Conservation (phyloP, 208 protist species). For the Porcisia hertigi region DNA sequence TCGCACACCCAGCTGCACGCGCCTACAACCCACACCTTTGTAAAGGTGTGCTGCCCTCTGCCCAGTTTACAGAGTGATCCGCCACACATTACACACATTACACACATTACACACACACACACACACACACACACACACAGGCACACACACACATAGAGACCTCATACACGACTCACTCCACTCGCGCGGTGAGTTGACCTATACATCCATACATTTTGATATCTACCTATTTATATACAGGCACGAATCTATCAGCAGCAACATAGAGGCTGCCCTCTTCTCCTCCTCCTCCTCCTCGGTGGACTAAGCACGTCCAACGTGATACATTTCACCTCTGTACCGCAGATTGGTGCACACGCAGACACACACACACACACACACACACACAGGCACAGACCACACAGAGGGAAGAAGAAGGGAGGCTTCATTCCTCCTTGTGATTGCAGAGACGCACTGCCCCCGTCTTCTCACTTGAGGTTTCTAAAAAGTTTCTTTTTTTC, state of each 20-base stretch:
- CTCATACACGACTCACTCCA: neutral
- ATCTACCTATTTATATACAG: neutral
- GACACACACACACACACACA: neutral
- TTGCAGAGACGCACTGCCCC: too few relatives aligned
- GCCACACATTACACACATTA: neutral
- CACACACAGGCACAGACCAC: neutral
- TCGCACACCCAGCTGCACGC: neutral
- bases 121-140: neutral
- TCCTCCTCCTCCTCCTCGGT: neutral
- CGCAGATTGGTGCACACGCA: neutral
- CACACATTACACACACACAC: conserved; percentile 1
- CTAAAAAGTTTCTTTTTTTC: too few relatives aligned
- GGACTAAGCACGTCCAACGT: too few relatives aligned
- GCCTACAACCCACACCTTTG: neutral
- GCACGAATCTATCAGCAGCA: neutral
- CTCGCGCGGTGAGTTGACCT: neutral
- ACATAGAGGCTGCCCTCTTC: neutral
- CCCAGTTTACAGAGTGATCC: neutral
- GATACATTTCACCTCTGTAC: neutral
- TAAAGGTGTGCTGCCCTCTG: neutral
- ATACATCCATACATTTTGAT: neutral
- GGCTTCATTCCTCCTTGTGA: too few relatives aligned
- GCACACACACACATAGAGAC: neutral
- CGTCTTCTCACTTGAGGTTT: too few relatives aligned
- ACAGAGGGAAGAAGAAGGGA: too few relatives aligned